A percentile compares a stretch with the other conserved stretches of the same genome.
These are phyloP conservation scores for Ciborinia camelliae DNA, from an alignment of 2,329 filamentous ascomycete genomes.

Conservation along the genomic window DNA sequence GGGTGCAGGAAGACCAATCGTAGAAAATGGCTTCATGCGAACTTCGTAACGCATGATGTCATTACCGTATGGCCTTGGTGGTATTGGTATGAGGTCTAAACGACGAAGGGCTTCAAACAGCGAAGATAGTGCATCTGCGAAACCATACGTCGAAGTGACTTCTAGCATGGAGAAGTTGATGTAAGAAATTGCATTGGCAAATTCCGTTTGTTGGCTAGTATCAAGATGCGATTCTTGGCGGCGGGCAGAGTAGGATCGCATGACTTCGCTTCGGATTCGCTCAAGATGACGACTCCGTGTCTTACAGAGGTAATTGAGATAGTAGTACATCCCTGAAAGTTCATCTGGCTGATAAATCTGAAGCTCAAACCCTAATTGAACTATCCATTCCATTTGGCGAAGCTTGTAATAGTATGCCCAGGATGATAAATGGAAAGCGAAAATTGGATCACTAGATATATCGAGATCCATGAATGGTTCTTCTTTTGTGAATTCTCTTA, in stretches of 20 bases:
- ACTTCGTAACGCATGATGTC: conserved; percentile 60
- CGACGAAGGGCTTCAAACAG: conserved; percentile 53
- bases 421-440: conserved; percentile 72
- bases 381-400: conserved; percentile 78
- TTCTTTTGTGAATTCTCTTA: conserved; percentile 61
- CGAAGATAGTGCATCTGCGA: conserved; percentile 48
- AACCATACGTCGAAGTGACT: conserved; percentile 56
- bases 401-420: conserved; percentile 92
- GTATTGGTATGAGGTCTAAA: conserved; percentile 40
- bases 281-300: conserved; percentile 61
- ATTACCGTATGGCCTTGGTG: conserved; percentile 52
- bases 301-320: conserved; percentile 70
- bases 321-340: conserved; percentile 85
- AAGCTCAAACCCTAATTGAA: conserved; percentile 92
- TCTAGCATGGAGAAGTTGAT: conserved; percentile 61
- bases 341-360: conserved; percentile 86
- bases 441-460: conserved; percentile 52
- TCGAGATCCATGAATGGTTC: conserved; percentile 51
- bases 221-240: conserved; percentile 20
- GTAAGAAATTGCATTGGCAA: conserved; percentile 50
- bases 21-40: conserved; percentile 67
- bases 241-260: conserved; percentile 30
- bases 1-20: conserved; percentile 56
- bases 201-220: conserved; percentile 38
- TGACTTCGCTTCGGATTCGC: conserved; percentile 66